These are phyloP conservation scores for Rubia yunnanensis DNA, from an alignment of 257 asterid genomes.

Conservation along the genomic window DNA sequence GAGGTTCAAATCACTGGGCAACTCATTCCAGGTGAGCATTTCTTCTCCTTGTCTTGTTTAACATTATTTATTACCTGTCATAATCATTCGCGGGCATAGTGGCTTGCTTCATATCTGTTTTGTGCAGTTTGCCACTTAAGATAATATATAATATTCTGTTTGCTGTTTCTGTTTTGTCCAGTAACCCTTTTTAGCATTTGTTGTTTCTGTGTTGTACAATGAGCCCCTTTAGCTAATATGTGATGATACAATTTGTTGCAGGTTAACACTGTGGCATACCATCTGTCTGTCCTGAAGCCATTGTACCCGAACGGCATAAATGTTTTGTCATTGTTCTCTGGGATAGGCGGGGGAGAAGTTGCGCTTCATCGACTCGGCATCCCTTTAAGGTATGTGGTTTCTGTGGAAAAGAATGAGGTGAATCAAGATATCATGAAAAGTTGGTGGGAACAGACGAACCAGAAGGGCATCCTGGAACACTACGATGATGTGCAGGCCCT, in stretches of 20 bases:
- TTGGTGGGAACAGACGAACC: constrained; percentile 95
- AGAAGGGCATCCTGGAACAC: constrained; percentile 42
- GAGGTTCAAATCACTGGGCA: constrained; percentile 72
- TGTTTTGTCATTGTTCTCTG: constrained; percentile 71
- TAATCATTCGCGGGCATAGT: neutral
- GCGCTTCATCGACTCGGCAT: constrained; percentile 82
- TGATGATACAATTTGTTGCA: constrained; percentile 10
- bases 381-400: constrained; percentile 49
- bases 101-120: neutral
- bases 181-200: neutral
- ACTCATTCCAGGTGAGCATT: constrained; percentile 70
- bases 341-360: constrained; percentile 93
- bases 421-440: constrained; percentile 58
- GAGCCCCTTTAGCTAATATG: neutral
- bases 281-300: constrained; percentile 61
- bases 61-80: neutral
- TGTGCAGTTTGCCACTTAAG: neutral
- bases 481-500: constrained; percentile 48
- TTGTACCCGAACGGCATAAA: constrained; percentile 63
- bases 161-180: neutral
- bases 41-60: constrained; percentile 4
- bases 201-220: too few species aligned
- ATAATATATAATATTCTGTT: neutral
- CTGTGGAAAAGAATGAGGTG: constrained; percentile 63
- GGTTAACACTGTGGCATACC: constrained; percentile 94